phyloP scores from a whole-genome alignment of 805 yeast genomes.

The Candida sanyiensis region DNA sequence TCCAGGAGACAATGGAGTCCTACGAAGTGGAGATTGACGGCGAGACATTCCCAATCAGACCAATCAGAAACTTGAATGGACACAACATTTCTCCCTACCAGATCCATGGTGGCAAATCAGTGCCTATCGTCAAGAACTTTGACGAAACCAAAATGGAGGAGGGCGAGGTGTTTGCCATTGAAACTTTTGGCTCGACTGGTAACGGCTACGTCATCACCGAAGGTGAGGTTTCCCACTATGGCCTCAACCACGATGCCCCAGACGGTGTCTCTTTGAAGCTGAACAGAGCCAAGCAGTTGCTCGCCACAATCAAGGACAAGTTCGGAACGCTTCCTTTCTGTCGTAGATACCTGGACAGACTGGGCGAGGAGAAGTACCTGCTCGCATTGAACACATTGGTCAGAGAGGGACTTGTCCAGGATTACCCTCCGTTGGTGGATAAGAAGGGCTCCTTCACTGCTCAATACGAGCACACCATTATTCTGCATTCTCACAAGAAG shows the following conservation, averaged over 20 bases:
- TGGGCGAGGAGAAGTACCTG: slow-evolving; percentile 88
- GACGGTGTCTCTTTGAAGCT: slow-evolving; percentile 46
- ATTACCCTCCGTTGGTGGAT: slow-evolving; percentile 90
- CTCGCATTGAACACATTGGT: slow-evolving; percentile 82
- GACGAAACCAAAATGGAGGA: slow-evolving; percentile 98
- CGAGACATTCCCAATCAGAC: slow-evolving; percentile 74
- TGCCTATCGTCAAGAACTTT: slow-evolving; percentile 90
- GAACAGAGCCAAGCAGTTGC: slow-evolving; percentile 63
- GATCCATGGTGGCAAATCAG: slow-evolving; percentile 94
- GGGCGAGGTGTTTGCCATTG: slow-evolving; percentile 96
- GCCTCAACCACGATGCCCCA: slow-evolving; percentile 47
- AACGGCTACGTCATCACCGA: slow-evolving; percentile 78
- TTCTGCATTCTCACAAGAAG: slow-evolving; percentile 84
- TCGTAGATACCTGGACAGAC: slow-evolving; percentile 84
- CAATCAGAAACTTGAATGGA: slow-evolving; percentile 90
- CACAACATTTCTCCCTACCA: slow-evolving; percentile 81
- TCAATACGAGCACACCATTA: slow-evolving; percentile 90
- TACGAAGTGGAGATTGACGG: slow-evolving; percentile 91
- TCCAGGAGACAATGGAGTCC: slow-evolving; percentile 96
- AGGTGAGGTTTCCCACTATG: slow-evolving; percentile 96
- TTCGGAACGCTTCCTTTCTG: slow-evolving; percentile 97
- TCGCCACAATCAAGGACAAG: slow-evolving; percentile 64
- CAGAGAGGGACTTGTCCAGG: slow-evolving; percentile 81
- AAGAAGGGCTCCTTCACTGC: slow-evolving; percentile 85
- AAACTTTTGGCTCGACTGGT: slow-evolving; percentile 97